A percentile compares a stretch with the other conserved stretches of the same genome.
Evolutionary conservation across 2,329 filamentous ascomycete genomes (phyloP).

Genomic region (Tothia fuscella): DNA sequence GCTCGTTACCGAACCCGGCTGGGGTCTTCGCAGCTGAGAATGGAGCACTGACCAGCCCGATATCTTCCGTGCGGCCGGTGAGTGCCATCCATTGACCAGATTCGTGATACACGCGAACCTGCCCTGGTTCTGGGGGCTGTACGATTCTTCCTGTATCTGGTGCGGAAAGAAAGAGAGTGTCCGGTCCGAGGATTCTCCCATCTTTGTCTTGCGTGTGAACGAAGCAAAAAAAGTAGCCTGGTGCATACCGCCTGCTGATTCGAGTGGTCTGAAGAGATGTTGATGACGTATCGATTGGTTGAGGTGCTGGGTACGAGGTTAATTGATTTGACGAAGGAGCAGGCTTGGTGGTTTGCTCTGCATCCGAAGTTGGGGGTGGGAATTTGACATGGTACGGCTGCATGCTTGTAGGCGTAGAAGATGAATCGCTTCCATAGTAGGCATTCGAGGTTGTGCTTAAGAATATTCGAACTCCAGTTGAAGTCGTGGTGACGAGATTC

Average conservation of each 20-base stretch:
- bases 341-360: background rate
- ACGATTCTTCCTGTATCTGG: slow-evolving; percentile 79
- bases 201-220: too few species aligned
- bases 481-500: slow-evolving; percentile 81
- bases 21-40: slow-evolving; percentile 56
- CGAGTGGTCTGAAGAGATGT: too few species aligned
- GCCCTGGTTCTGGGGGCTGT: slow-evolving; percentile 41
- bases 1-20: slow-evolving; percentile 81
- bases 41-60: slow-evolving; percentile 63
- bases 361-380: slow-evolving; percentile 45
- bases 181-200: slow-evolving; percentile 49
- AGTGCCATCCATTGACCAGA: slow-evolving; percentile 70
- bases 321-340: slow-evolving; percentile 5
- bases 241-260: slow-evolving; percentile 49
- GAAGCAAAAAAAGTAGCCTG: slow-evolving; percentile 86
- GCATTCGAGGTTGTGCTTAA: slow-evolving; percentile 70
- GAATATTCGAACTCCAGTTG: slow-evolving; percentile 82
- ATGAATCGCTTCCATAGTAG: slow-evolving; percentile 32
- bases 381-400: slow-evolving; percentile 96
- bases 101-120: slow-evolving; percentile 57
- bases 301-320: slow-evolving; percentile 1
- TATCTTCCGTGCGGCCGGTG: slow-evolving; percentile 60
- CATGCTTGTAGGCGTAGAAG: slow-evolving; percentile 79
- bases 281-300: slow-evolving; percentile 21
- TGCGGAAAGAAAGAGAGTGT: slow-evolving; percentile 70